Evolutionary conservation across 2,329 filamentous ascomycete species (phyloP).

Genomic region (Ophiostoma montium): DNA sequence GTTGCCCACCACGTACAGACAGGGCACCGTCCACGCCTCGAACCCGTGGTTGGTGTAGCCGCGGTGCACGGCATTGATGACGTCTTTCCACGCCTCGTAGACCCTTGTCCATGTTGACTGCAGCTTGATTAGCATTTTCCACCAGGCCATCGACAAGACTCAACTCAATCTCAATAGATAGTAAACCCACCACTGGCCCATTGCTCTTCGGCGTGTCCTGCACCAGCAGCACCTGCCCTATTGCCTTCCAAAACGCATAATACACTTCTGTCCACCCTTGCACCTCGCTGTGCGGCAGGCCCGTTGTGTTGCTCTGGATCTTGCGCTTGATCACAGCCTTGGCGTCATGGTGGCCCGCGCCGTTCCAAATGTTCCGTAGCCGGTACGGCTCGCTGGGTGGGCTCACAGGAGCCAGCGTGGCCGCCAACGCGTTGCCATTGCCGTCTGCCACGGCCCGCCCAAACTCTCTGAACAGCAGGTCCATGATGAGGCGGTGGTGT

Average conservation of each 20-base stretch:
- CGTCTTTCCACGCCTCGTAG: constrained; percentile 79
- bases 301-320: constrained; percentile 44
- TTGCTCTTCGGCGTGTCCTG: background rate
- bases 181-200: background rate
- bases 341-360: constrained; percentile 51
- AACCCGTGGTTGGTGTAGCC: constrained; percentile 67
- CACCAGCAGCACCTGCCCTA: constrained; percentile 56
- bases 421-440: constrained; percentile 60
- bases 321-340: constrained; percentile 61
- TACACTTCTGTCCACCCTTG: constrained; percentile 83
- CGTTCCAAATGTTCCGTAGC: constrained; percentile 56
- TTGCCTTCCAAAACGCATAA: constrained; percentile 67
- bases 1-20: constrained; percentile 75
- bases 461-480: constrained; percentile 61
- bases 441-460: constrained; percentile 47
- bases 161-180: no score
- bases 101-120: constrained; percentile 61
- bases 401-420: constrained; percentile 58
- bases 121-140: no score
- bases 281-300: constrained; percentile 51
- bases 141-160: no score
- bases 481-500: constrained; percentile 37
- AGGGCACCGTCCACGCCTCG: constrained; percentile 84
- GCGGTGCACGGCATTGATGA: constrained; percentile 62
- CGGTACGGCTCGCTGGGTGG: constrained; percentile 47